Base-by-base conservation (phyloP, 257 asterid species). In the Solanum sparsipilum region DNA sequence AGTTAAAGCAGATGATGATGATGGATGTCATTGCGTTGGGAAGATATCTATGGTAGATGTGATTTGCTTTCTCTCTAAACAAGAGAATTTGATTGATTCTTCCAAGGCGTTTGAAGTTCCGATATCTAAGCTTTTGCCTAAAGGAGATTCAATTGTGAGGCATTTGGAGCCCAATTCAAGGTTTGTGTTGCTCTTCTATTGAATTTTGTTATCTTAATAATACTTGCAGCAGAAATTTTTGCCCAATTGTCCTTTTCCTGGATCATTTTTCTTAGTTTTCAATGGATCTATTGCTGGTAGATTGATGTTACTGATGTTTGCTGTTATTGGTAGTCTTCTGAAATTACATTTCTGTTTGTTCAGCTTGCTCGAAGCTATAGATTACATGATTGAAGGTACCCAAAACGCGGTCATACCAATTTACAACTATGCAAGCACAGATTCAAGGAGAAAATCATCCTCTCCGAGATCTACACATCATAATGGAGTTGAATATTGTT, bases 351-450 rank as follows among this genome's bases (percentile, higher is more conserved):
- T n/a, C 34, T 20, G 7, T 60, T 84, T 84, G 71, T 88, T 71
- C 92, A 96, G 99, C 92, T 90, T 96, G 92, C 85, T 92, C 89
- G 97, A 95, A 86, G 98, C 95, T 13, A 91, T 96, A 65, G 98
- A 95, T 73, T 90, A 27, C 94, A 92, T 95, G 38, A 92, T 94
- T 70, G 98, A 94, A 88, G 99, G 99, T 82, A 88, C 93, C 34
- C 98, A 95, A 84, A 96, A 95, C 90, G 91, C 94, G 9, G 94
- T 95, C n/a, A 92, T 95, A 89, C 99, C 99, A 7, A 92, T 94
- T 35, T 91, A 88, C 76, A 91, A 91, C 91, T 36, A 87, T 58
- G 65, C 86, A 27, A 84, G 73, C 89, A 63, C 91, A 87, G 90
- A 88, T 79, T 78, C 93, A 73, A 93, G 93, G 87, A 94, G 89